Conservation (phyloP, 164 flowering plant genomes). For the Akebia trifoliata region DNA sequence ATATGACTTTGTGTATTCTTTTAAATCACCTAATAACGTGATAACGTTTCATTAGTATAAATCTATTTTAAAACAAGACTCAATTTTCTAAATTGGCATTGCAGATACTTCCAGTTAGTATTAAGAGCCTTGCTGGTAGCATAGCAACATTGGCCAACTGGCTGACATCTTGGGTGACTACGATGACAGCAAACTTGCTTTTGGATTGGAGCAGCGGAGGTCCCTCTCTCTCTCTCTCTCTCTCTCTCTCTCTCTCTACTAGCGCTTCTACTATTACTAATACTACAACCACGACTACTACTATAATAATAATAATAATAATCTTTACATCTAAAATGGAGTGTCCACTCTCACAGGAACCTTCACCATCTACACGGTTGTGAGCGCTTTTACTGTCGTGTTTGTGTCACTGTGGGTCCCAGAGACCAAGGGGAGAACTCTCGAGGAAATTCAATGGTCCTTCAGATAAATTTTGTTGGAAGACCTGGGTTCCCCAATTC, state of each 20-base stretch:
- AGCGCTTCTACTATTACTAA: too few species aligned
- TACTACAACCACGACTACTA: too few species aligned
- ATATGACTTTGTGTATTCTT: too few species aligned
- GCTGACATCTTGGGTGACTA: constrained; percentile 46
- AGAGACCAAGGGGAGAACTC: constrained; percentile 72
- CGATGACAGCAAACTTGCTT: constrained; percentile 62
- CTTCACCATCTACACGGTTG: constrained; percentile 54
- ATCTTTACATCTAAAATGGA: too few species aligned
- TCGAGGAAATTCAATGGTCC: constrained; percentile 71
- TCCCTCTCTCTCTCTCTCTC: constrained; percentile 22
- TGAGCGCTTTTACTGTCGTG: constrained; percentile 52
- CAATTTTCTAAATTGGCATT: neutral
- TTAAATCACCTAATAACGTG: too few species aligned
- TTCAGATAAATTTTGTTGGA: constrained; percentile 53
- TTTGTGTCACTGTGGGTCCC: constrained; percentile 68
- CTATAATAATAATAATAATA: too few species aligned
- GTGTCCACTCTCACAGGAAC: constrained; percentile 59
- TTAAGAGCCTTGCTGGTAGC: constrained; percentile 91
- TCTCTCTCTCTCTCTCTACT: neutral
- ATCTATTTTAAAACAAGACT: neutral
- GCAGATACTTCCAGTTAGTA: constrained; percentile 86
- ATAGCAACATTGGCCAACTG: constrained; percentile 65
- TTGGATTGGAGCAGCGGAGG: constrained; percentile 64
- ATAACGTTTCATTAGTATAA: too few species aligned
- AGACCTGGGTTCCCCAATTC: too few species aligned